phyloP scores from a whole-genome alignment of 208 protist species.

The Jaenimonas drosophilae region DNA sequence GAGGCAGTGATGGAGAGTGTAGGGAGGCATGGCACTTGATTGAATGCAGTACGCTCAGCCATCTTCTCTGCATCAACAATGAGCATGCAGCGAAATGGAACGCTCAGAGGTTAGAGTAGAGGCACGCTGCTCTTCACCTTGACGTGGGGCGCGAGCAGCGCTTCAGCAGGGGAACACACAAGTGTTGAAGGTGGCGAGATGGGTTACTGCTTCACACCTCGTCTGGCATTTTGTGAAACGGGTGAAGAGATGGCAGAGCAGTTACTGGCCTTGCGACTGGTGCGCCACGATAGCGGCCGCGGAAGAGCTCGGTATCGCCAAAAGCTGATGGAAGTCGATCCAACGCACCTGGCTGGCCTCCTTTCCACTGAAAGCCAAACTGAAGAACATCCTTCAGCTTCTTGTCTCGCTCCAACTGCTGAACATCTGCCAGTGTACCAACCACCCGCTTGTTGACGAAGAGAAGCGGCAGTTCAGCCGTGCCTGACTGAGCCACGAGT shows the following conservation, averaged over 20 bases:
- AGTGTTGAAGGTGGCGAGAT: neutral
- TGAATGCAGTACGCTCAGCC: too few species aligned
- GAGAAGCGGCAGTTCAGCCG: constrained; percentile 51
- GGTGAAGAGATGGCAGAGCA: constrained; percentile 60
- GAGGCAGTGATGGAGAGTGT: too few species aligned
- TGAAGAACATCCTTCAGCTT: constrained; percentile 83
- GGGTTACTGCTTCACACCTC: neutral
- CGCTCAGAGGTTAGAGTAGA: too few species aligned
- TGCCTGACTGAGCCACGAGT: constrained; percentile 25
- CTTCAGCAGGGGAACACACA: too few species aligned
- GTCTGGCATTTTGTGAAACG: constrained; percentile 19
- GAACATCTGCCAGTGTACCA: constrained; percentile 60
- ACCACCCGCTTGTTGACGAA: constrained; percentile 82
- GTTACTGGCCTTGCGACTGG: constrained; percentile 61
- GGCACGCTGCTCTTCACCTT: too few species aligned
- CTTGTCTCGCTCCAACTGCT: constrained; percentile 42
- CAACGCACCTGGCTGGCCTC: constrained; percentile 19
- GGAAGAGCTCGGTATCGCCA: constrained; percentile 73
- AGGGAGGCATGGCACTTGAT: too few species aligned
- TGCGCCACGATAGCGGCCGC: constrained; percentile 62
- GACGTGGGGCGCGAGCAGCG: too few species aligned
- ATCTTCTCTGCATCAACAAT: too few species aligned
- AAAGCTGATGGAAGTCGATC: constrained; percentile 57
- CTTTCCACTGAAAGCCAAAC: constrained; percentile 87
- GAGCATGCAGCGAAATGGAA: too few species aligned